Evolutionary conservation across 78 protist genomes (phyloP).

Genomic region (Dictyostelium brefeldianum): DNA sequence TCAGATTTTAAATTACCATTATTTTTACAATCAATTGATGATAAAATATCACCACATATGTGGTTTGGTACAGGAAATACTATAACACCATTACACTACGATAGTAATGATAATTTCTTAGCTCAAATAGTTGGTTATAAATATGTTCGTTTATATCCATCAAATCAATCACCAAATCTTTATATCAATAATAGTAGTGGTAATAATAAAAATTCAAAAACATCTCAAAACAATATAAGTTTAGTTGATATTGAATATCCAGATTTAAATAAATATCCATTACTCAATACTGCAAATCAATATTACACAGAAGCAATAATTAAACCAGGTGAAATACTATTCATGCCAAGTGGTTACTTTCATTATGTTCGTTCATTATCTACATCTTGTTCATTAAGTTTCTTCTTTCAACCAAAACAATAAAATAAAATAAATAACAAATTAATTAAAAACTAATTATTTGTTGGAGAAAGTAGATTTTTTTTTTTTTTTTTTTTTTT

Average conservation of each 20-base stretch:
- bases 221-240: conserved; percentile 57
- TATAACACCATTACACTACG: conserved; percentile 85
- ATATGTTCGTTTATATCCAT: conserved; percentile 78
- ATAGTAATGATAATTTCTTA: conserved; percentile 80
- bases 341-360: conserved; percentile 74
- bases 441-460: too few relatives aligned
- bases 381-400: conserved; percentile 56
- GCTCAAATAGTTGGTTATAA: conserved; percentile 85
- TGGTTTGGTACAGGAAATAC: conserved; percentile 87
- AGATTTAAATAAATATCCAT: conserved; percentile 17
- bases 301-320: conserved; percentile 44
- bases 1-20: conserved; percentile 24
- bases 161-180: neutral
- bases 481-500: too few relatives aligned
- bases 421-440: too few relatives aligned
- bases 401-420: too few relatives aligned
- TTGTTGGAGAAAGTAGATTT: too few relatives aligned
- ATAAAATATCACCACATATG: conserved; percentile 45
- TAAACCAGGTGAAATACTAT: conserved; percentile 80
- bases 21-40: conserved; percentile 12
- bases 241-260: conserved; percentile 72
- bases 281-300: conserved; percentile 10
- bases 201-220: neutral
- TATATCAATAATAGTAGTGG: neutral
- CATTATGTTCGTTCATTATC: conserved; percentile 79